Conservation (phyloP, 78 protist species). For the Pelomyxa schiedti region DNA sequence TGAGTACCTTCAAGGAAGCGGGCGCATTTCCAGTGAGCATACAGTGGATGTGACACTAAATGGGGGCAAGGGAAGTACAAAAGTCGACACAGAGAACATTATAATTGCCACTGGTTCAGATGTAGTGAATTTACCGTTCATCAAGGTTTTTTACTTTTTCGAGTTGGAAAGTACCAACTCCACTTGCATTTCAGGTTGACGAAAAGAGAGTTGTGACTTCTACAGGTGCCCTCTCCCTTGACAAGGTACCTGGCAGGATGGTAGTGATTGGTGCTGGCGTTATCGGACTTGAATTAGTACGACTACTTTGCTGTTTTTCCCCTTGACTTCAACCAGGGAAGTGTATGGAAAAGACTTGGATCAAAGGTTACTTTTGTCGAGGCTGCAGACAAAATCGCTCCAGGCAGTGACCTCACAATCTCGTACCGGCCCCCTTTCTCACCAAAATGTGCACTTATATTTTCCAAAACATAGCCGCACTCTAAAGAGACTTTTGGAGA, state of each 20-base stretch:
- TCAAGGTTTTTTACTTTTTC: neutral
- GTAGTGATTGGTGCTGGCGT: conserved; percentile 98
- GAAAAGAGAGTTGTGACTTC: conserved; percentile 81
- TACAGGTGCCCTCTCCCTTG: conserved; percentile 90
- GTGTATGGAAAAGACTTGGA: conserved; percentile 97
- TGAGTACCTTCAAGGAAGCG: conserved; percentile 73
- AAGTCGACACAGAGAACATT: conserved; percentile 68
- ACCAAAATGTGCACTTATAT: too few species aligned
- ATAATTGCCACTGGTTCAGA: conserved; percentile 96
- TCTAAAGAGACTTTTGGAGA: conserved; percentile 58
- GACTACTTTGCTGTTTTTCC: too few species aligned
- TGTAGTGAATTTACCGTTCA: conserved; percentile 52
- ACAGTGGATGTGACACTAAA: conserved; percentile 36
- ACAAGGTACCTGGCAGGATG: conserved; percentile 83
- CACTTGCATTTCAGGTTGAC: conserved; percentile 40
- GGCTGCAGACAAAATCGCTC: conserved; percentile 70
- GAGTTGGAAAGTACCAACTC: neutral
- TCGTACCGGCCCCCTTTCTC: conserved; percentile 46
- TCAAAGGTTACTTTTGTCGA: conserved; percentile 87
- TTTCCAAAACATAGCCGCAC: neutral
- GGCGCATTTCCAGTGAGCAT: conserved; percentile 38
- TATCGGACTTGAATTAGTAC: conserved; percentile 97
- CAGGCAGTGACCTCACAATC: conserved; percentile 66
- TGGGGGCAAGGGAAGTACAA: conserved; percentile 48
- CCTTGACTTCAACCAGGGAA: too few species aligned